These are phyloP conservation scores for Epichloe amarillans DNA, from an alignment of 2,329 filamentous ascomycete genomes.

Conservation along the genomic window DNA sequence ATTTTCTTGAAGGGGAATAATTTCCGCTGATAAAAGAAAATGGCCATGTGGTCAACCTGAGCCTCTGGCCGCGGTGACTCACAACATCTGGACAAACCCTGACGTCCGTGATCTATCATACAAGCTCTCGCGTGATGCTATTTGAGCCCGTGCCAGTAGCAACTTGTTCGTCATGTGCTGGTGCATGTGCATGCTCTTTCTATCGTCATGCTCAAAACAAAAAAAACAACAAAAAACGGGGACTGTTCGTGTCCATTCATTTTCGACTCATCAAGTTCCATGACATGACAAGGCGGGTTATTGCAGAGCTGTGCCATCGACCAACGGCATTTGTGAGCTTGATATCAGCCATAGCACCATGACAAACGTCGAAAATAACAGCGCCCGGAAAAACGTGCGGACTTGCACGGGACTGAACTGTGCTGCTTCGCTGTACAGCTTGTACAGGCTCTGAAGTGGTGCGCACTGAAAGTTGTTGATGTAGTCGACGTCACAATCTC, in stretches of 20 bases:
- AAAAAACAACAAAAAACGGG: too few relatives aligned
- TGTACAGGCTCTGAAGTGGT: slow-evolving; percentile 15
- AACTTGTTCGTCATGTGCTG: neutral
- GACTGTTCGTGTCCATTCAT: too few relatives aligned
- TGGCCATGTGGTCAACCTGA: neutral
- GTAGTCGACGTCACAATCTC: slow-evolving; percentile 47
- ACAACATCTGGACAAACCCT: neutral
- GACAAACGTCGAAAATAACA: slow-evolving; percentile 29
- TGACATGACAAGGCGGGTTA: neutral
- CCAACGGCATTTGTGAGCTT: slow-evolving; percentile 16
- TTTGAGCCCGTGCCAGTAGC: neutral
- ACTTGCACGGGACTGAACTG: slow-evolving; percentile 15
- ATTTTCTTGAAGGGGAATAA: neutral
- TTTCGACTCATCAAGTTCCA: too few relatives aligned
- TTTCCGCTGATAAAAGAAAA: too few relatives aligned
- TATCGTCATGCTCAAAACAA: too few relatives aligned
- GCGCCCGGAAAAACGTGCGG: slow-evolving; percentile 27
- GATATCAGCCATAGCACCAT: slow-evolving; percentile 30
- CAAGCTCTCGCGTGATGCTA: neutral
- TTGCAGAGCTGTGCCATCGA: neutral
- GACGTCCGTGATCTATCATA: neutral
- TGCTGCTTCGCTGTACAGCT: slow-evolving; percentile 4
- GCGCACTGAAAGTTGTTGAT: slow-evolving; percentile 36
- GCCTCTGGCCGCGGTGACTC: neutral
- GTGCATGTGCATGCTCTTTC: neutral